A percentile compares a stretch with the other conserved stretches of the same genome.
Conservation (phyloP, 129 eudicot species). For the Heracleum sosnowskyi region DNA sequence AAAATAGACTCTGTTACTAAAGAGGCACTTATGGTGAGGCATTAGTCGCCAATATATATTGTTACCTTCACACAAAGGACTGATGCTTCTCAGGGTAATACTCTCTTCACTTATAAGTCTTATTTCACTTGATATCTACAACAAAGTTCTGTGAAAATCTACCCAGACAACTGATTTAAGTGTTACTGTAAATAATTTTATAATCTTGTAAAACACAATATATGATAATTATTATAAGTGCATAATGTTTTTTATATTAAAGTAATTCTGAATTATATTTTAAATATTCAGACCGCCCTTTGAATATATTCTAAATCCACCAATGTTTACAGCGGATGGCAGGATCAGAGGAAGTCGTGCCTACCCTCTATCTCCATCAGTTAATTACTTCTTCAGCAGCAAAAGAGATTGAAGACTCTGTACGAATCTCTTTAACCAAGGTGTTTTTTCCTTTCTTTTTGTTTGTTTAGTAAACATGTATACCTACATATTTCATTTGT, state of each 20-base stretch:
- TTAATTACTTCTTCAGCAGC: constrained; percentile 29
- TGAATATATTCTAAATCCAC: background rate
- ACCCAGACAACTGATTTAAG: background rate
- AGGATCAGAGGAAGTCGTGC: constrained; percentile 79
- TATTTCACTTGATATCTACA: background rate
- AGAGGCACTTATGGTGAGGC: constrained; percentile 53
- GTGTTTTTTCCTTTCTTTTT: constrained; percentile 22
- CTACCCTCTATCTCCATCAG: constrained; percentile 48
- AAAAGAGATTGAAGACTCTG: constrained; percentile 45
- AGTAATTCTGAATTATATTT: too few relatives aligned
- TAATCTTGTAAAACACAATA: background rate
- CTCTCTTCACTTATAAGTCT: constrained; percentile 2
- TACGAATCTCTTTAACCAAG: constrained; percentile 62
- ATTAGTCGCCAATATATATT: background rate
- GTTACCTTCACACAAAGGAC: too few relatives aligned
- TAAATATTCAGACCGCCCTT: background rate
- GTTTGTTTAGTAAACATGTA: background rate
- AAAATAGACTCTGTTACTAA: constrained; percentile 43
- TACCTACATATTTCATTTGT: background rate
- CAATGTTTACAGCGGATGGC: constrained; percentile 62
- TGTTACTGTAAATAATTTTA: background rate
- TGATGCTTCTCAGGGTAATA: constrained; percentile 31
- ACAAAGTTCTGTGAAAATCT: background rate
- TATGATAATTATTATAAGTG: background rate
- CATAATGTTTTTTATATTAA: too few relatives aligned